phyloP scores from a whole-genome alignment of 148 eudicot species.

The Diospyros lotus region DNA sequence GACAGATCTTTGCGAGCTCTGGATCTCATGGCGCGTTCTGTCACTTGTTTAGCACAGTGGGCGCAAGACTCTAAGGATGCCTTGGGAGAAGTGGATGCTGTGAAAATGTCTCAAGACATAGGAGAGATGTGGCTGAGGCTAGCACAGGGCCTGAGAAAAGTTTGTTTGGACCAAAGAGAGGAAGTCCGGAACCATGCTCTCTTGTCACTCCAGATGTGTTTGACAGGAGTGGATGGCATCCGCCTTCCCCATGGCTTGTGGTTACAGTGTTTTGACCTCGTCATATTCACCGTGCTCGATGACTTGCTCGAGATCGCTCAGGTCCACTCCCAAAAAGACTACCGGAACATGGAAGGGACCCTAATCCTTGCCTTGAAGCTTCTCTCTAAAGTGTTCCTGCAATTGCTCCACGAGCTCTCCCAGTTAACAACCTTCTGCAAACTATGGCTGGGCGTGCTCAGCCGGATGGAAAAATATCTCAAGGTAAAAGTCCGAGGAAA shows the following conservation, averaged over 20 bases:
- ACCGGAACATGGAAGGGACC: conserved; percentile 74
- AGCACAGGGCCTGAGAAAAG: conserved; percentile 74
- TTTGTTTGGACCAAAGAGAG: conserved; percentile 77
- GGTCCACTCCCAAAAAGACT: conserved; percentile 67
- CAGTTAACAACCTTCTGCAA: conserved; percentile 60
- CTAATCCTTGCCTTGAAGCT: conserved; percentile 53
- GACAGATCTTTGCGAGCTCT: conserved; percentile 56
- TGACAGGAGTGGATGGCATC: conserved; percentile 49
- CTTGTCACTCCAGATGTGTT: conserved; percentile 50
- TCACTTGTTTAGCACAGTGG: conserved; percentile 56
- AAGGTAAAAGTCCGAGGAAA: conserved; percentile 68
- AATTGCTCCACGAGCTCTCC: conserved; percentile 47
- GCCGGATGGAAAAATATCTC: conserved; percentile 65
- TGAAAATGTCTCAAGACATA: conserved; percentile 60
- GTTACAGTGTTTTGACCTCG: conserved; percentile 75
- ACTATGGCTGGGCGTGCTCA: conserved; percentile 67
- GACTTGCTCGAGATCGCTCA: conserved; percentile 63
- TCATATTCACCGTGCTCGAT: conserved; percentile 67
- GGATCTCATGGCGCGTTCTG: conserved; percentile 72
- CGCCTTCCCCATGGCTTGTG: conserved; percentile 46
- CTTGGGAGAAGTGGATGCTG: conserved; percentile 42
- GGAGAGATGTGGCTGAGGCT: conserved; percentile 89
- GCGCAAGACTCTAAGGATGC: conserved; percentile 45
- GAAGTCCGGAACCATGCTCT: conserved; percentile 75
- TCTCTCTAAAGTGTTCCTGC: conserved; percentile 55